phyloP scores from a whole-genome alignment of 768 basidiomycete genomes.

The Serendipita sp. region DNA sequence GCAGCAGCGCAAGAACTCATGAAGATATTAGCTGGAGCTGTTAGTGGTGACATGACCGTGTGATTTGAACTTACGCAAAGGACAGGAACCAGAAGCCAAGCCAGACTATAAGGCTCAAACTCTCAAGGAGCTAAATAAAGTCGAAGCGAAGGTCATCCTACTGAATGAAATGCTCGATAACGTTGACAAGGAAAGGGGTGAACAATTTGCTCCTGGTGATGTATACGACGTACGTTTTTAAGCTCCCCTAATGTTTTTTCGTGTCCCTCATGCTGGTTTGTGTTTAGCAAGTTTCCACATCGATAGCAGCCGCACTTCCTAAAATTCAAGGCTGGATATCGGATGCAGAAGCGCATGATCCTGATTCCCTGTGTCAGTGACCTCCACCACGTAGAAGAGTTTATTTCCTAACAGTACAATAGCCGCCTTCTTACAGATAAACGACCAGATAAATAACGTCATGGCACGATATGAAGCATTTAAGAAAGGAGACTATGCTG shows the following conservation, averaged over 20 bases:
- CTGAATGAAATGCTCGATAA: conserved; percentile 96
- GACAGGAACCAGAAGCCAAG: conserved; percentile 70
- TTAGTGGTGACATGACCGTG: conserved; percentile 13
- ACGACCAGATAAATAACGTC: conserved; percentile 94
- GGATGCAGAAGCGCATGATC: conserved; percentile 76
- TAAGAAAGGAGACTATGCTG: conserved; percentile 74
- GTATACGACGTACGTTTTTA: conserved; percentile 62
- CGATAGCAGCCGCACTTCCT: conserved; percentile 67
- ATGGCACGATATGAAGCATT: conserved; percentile 81
- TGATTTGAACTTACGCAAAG: neutral
- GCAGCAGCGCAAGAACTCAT: conserved; percentile 93
- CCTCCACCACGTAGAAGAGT: neutral
- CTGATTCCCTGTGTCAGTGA: conserved; percentile 67
- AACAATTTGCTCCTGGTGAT: conserved; percentile 74
- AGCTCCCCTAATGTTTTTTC: neutral
- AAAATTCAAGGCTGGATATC: conserved; percentile 98
- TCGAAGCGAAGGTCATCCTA: conserved; percentile 90
- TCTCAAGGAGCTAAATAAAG: conserved; percentile 75
- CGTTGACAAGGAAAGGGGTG: conserved; percentile 50
- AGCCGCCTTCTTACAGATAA: conserved; percentile 91
- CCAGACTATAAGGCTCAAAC: conserved; percentile 89
- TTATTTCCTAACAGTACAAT: conserved; percentile 3
- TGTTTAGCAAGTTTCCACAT: conserved; percentile 69
- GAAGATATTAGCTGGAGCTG: conserved; percentile 84
- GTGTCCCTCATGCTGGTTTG: neutral